These are phyloP conservation scores for Cruciata laevipes DNA, from an alignment of 257 asterid genomes.

Conservation along the genomic window DNA sequence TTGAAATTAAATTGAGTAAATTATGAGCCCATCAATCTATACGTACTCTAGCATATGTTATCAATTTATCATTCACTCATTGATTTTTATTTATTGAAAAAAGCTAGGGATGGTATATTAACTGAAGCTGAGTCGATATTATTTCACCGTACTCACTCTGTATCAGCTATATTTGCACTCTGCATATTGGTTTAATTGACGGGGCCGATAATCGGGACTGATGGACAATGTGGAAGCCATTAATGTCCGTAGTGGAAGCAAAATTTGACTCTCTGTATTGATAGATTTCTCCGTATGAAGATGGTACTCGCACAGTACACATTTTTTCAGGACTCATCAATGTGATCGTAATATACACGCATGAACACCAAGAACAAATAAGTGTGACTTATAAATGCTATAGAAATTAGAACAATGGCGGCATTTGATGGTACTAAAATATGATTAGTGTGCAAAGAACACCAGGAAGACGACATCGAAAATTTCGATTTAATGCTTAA, in stretches of 20 bases:
- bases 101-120: neutral
- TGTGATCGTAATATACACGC: no score
- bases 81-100: neutral
- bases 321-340: neutral
- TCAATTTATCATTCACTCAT: neutral
- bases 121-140: neutral
- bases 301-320: neutral
- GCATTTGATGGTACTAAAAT: neutral
- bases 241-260: neutral
- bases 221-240: neutral
- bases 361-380: no score
- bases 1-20: neutral
- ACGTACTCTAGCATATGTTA: neutral
- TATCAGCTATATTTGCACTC: no score
- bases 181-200: no score
- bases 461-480: no score
- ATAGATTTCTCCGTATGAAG: no score
- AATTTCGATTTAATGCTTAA: no score
- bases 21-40: neutral
- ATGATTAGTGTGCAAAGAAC: no score
- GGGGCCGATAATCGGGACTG: constrained; percentile 18
- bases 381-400: no score
- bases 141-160: no score
- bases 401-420: no score
- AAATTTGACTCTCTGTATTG: neutral